Evolutionary conservation across 1,139 yeast genomes (phyloP).

Genomic region (Wickerhamomyces sp.): DNA sequence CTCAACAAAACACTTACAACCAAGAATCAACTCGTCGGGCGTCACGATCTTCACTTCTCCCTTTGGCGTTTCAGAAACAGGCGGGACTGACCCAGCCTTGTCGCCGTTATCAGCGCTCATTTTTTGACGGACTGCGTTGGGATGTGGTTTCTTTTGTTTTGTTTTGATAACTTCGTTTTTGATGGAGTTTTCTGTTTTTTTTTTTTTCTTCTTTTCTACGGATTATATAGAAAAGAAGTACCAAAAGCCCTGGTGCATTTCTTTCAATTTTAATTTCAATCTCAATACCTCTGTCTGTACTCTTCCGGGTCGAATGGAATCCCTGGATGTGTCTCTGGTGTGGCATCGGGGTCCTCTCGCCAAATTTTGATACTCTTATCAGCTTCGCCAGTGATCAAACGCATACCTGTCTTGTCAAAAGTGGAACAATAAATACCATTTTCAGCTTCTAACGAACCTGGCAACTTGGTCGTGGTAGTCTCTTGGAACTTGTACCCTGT

Average conservation of each 20-base stretch:
- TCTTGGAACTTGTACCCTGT: conserved; percentile 60
- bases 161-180: background rate
- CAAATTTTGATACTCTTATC: conserved; percentile 88
- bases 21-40: conserved; percentile 52
- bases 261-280: too few species aligned
- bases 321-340: conserved; percentile 42
- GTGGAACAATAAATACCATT: conserved; percentile 65
- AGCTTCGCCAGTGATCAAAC: conserved; percentile 82
- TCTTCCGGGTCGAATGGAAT: conserved; percentile 39
- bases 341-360: conserved; percentile 50
- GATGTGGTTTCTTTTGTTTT: background rate
- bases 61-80: conserved; percentile 21
- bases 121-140: background rate
- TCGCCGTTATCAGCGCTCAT: conserved; percentile 14
- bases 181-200: background rate
- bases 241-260: background rate
- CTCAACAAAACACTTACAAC: conserved; percentile 75
- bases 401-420: conserved; percentile 76
- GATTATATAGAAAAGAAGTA: background rate
- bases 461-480: conserved; percentile 48
- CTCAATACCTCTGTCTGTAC: conserved; percentile 19
- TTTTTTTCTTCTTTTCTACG: background rate
- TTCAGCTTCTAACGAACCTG: conserved; percentile 67
- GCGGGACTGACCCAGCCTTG: conserved; percentile 4
- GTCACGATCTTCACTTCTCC: conserved; percentile 22